phyloP scores from a whole-genome alignment of 257 asterid species.

The Solanum pimpinellifolium region DNA sequence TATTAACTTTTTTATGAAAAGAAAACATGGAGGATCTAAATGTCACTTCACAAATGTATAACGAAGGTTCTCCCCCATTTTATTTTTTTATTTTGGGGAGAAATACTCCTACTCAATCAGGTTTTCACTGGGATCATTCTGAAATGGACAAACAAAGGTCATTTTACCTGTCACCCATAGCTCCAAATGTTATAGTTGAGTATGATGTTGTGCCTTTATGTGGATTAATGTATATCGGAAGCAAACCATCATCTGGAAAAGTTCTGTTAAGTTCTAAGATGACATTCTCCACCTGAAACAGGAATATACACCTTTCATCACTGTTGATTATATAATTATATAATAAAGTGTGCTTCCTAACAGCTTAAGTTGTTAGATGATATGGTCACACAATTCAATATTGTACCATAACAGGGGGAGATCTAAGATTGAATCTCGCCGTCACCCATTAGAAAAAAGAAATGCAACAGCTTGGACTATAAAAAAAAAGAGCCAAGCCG shows the following conservation, averaged over 20 bases:
- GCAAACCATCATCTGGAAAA: constrained; percentile 90
- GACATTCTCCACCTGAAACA: constrained; percentile 83
- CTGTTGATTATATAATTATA: background rate
- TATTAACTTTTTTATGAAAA: background rate
- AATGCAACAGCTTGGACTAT: background rate
- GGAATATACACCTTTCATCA: constrained; percentile 4
- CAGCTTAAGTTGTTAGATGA: background rate
- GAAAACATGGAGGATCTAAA: background rate
- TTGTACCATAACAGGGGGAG: background rate
- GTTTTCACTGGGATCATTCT: background rate
- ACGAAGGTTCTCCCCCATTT: background rate
- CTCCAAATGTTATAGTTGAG: constrained; percentile 95
- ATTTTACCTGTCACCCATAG: constrained; percentile 97
- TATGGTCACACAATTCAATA: background rate
- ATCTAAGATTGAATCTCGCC: background rate
- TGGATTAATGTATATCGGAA: constrained; percentile 89
- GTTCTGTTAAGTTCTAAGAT: constrained; percentile 77
- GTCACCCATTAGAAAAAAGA: background rate
- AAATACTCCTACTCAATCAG: background rate
- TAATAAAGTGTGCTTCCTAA: background rate
- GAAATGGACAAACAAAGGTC: background rate
- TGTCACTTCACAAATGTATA: background rate
- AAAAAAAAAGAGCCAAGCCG: background rate
- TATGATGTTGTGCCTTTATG: constrained; percentile 57
- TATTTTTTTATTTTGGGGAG: background rate